Conservation (phyloP, 2,329 filamentous ascomycete genomes). For the Orbilia ellipsospora region DNA sequence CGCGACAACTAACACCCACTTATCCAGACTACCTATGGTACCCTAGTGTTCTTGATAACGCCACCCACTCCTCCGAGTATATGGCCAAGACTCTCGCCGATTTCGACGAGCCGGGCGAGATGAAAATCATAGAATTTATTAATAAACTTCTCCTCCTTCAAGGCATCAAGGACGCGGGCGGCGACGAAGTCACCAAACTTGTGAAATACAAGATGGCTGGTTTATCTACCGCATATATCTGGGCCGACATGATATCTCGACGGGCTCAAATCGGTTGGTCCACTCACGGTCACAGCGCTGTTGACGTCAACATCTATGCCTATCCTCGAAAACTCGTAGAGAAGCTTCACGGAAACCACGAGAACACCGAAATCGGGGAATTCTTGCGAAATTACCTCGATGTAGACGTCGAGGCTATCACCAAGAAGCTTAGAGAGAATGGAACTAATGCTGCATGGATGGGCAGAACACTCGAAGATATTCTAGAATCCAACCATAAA, state of each 20-base stretch:
- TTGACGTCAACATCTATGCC: slow-evolving; percentile 96
- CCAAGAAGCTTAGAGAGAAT: slow-evolving; percentile 76
- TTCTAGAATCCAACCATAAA: slow-evolving; percentile 35
- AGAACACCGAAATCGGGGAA: slow-evolving; percentile 90
- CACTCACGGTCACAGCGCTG: slow-evolving; percentile 90
- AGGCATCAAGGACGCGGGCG: slow-evolving; percentile 77
- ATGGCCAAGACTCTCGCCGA: slow-evolving; percentile 71
- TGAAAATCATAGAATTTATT: slow-evolving; percentile 72
- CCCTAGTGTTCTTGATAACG: slow-evolving; percentile 81
- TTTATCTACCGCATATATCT: slow-evolving; percentile 68
- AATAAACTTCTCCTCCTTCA: slow-evolving; percentile 74
- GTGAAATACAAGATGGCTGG: slow-evolving; percentile 70
- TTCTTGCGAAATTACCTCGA: slow-evolving; percentile 83
- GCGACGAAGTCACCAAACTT: slow-evolving; percentile 76
- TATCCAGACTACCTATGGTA: slow-evolving; percentile 83
- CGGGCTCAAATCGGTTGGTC: slow-evolving; percentile 92
- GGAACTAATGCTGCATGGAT: slow-evolving; percentile 54
- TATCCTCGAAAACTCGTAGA: slow-evolving; percentile 74
- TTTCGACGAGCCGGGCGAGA: slow-evolving; percentile 61
- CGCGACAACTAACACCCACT: slow-evolving; percentile 73
- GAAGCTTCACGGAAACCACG: slow-evolving; percentile 82
- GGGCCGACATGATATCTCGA: slow-evolving; percentile 87
- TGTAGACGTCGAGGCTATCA: slow-evolving; percentile 82
- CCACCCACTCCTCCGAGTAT: slow-evolving; percentile 78
- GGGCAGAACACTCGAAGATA: slow-evolving; percentile 37